A percentile compares a stretch with the other conserved stretches of the same genome.
phyloP scores from a whole-genome alignment of 1,284 basidiomycete genomes.

The Cystobasidiaceae sp. region DNA sequence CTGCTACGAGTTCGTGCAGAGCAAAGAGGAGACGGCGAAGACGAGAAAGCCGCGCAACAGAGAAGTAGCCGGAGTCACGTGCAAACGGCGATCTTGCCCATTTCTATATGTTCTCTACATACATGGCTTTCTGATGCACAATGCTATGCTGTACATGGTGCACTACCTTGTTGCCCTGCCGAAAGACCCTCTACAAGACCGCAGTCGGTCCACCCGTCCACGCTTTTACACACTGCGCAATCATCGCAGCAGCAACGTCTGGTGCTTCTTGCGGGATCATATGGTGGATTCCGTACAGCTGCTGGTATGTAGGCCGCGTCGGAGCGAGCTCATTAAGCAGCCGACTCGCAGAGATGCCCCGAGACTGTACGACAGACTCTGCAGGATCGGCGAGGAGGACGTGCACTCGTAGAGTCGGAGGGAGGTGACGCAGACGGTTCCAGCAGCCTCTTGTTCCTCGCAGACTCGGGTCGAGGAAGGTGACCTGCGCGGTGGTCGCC shows the following conservation, averaged over 20 bases:
- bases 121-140: neutral
- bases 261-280: slow-evolving; percentile 10
- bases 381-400: slow-evolving; percentile 1
- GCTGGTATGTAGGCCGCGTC: neutral
- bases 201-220: too few species aligned
- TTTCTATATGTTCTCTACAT: neutral
- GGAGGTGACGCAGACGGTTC: neutral
- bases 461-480: slow-evolving; percentile 9
- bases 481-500: neutral
- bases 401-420: slow-evolving; percentile 1
- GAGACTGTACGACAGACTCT: slow-evolving; percentile 6
- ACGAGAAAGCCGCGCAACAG: too few species aligned
- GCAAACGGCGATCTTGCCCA: too few species aligned
- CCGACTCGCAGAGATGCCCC: neutral
- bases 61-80: too few species aligned
- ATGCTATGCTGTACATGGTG: neutral
- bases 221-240: neutral
- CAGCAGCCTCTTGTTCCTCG: slow-evolving; percentile 5
- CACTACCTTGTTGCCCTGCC: neutral
- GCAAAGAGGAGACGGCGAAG: too few species aligned
- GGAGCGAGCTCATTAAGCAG: neutral
- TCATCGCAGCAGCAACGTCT: neutral
- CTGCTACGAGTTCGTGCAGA: too few species aligned
- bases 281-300: slow-evolving; percentile 1
- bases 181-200: neutral